Conservation (phyloP, 495 filamentous ascomycete species). For the Xylaria venustula region DNA sequence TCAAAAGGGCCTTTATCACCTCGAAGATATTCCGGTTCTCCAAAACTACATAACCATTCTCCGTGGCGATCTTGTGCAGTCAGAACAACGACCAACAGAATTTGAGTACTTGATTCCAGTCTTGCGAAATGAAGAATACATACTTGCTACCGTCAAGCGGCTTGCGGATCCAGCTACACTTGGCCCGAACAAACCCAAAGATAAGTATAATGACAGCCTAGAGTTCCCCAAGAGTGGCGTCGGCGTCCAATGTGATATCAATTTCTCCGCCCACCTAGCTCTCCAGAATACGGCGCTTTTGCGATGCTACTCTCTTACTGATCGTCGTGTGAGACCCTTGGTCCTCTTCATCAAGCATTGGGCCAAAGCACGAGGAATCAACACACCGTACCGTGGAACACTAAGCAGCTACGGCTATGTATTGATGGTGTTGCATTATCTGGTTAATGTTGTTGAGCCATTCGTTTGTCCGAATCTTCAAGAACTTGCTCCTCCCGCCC, state of each 20-base stretch:
- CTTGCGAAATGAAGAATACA: constrained; percentile 10
- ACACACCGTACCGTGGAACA: constrained; percentile 76
- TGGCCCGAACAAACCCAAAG: constrained; percentile 48
- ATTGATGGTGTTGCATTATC: constrained; percentile 90
- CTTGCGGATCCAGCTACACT: constrained; percentile 42
- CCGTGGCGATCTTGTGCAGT: constrained; percentile 24
- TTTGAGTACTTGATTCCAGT: constrained; percentile 28
- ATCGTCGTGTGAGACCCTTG: constrained; percentile 69
- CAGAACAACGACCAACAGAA: constrained; percentile 6
- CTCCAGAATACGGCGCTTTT: constrained; percentile 77
- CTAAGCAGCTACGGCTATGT: constrained; percentile 85
- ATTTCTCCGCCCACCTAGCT: constrained; percentile 75
- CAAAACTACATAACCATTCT: constrained; percentile 42
- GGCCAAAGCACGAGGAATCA: constrained; percentile 78
- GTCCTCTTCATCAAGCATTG: constrained; percentile 81
- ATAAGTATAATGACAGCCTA: constrained; percentile 53
- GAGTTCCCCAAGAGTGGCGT: constrained; percentile 69
- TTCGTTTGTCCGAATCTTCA: constrained; percentile 82
- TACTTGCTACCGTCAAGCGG: constrained; percentile 33
- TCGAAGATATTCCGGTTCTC: constrained; percentile 29
- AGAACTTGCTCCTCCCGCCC: constrained; percentile 43
- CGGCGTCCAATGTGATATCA: constrained; percentile 81
- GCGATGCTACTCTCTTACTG: constrained; percentile 72
- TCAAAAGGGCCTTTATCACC: constrained; percentile 36
- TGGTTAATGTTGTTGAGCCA: constrained; percentile 72